phyloP scores from a whole-genome alignment of 306 rosid species.

The Fagus crenata region DNA sequence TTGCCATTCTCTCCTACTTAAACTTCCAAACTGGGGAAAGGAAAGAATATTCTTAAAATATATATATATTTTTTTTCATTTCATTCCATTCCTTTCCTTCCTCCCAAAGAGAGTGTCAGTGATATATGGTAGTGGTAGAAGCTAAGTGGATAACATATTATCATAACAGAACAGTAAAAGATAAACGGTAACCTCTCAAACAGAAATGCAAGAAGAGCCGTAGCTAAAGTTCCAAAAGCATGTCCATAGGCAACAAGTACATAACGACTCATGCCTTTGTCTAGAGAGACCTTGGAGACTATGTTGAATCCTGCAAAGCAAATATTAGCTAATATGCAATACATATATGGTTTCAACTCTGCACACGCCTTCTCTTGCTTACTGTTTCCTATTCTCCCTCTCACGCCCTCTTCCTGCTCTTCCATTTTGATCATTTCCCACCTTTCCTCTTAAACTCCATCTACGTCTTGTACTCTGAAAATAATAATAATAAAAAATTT shows the following conservation, averaged over 20 bases:
- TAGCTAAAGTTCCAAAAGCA: conserved; percentile 20
- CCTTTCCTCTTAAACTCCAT: no score
- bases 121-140: no score
- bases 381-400: neutral
- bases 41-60: no score
- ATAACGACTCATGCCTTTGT: conserved; percentile 32
- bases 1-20: no score
- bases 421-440: conserved; percentile 3
- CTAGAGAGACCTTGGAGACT: conserved; percentile 19
- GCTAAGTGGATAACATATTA: no score
- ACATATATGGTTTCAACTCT: conserved; percentile 12
- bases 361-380: neutral
- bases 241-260: conserved; percentile 34
- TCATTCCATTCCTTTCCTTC: no score
- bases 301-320: conserved; percentile 20
- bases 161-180: neutral
- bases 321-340: neutral
- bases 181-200: conserved; percentile 25
- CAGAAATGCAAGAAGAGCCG: conserved; percentile 22
- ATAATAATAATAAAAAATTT: no score
- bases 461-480: no score
- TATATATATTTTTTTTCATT: no score
- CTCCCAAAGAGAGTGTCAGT: no score
- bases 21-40: no score
- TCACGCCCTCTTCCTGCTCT: neutral